Evolutionary conservation across 495 filamentous ascomycete species (phyloP).

Genomic region (Xylaria grammica): DNA sequence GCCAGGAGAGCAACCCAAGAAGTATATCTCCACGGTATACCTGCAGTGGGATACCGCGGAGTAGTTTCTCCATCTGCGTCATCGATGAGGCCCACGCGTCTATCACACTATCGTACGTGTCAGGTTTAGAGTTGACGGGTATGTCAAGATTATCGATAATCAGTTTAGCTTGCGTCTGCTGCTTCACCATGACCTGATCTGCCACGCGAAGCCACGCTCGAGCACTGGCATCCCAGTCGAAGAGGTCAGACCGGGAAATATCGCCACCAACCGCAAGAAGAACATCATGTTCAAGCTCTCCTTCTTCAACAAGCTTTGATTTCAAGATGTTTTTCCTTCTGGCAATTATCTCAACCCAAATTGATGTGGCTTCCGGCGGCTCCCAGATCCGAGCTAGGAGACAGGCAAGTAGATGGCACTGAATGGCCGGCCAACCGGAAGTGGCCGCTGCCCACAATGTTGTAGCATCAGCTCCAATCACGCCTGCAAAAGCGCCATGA

Average conservation of each 20-base stretch:
- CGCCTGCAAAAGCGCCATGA: slow-evolving; percentile 11
- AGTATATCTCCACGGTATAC: slow-evolving; percentile 33
- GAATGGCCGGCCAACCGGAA: slow-evolving; percentile 34
- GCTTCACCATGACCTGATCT: slow-evolving; percentile 27
- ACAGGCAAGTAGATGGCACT: slow-evolving; percentile 42
- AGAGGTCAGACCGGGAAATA: slow-evolving; percentile 30
- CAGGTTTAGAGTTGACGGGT: slow-evolving; percentile 28
- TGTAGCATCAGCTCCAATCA: slow-evolving; percentile 40
- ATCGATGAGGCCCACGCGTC: slow-evolving; percentile 35
- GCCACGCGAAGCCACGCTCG: slow-evolving; percentile 41
- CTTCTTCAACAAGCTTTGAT: slow-evolving; percentile 16
- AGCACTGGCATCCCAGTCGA: slow-evolving; percentile 46
- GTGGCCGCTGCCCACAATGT: slow-evolving; percentile 48
- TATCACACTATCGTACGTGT: slow-evolving; percentile 39
- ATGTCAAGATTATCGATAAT: slow-evolving; percentile 43
- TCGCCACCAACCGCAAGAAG: slow-evolving; percentile 21
- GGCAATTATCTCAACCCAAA: slow-evolving; percentile 42
- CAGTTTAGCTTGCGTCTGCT: slow-evolving; percentile 42
- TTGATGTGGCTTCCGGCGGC: slow-evolving; percentile 34
- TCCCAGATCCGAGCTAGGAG: slow-evolving; percentile 42
- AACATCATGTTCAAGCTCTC: slow-evolving; percentile 5
- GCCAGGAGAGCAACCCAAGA: slow-evolving; percentile 44
- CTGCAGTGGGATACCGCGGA: slow-evolving; percentile 31
- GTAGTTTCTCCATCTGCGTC: slow-evolving; percentile 29
- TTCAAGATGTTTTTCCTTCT: slow-evolving; percentile 28